Evolutionary conservation across 73 alveolate species (phyloP).

Genomic region (Loxodes magnus): DNA sequence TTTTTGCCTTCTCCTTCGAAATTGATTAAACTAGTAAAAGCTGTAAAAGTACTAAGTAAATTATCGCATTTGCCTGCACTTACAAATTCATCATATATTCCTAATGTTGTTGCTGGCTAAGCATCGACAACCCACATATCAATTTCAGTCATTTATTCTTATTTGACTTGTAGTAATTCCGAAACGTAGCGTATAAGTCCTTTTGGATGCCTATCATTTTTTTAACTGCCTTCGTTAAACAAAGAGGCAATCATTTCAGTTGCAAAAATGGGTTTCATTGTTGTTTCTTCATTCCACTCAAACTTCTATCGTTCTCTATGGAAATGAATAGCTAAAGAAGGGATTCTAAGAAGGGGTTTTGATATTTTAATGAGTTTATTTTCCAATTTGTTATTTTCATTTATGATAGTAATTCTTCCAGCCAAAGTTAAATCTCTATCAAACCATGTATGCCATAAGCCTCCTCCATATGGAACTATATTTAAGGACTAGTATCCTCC

Average conservation of each 20-base stretch:
- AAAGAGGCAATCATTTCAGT: conserved; percentile 51
- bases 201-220: conserved; percentile 23
- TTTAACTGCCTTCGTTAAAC: conserved; percentile 29
- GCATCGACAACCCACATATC: conserved; percentile 85
- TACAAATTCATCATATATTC: conserved; percentile 88
- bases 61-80: conserved; percentile 89
- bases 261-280: conserved; percentile 84
- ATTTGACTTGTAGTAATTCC: conserved; percentile 48
- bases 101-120: conserved; percentile 69
- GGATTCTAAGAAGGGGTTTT: conserved; percentile 84
- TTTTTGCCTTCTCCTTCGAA: conserved; percentile 57
- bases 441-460: conserved; percentile 98
- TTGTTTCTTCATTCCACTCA: conserved; percentile 82
- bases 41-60: conserved; percentile 73
- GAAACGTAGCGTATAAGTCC: conserved; percentile 58
- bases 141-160: conserved; percentile 73
- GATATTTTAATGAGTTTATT: conserved; percentile 65
- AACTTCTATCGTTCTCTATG: conserved; percentile 71
- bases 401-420: conserved; percentile 79
- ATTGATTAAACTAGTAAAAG: conserved; percentile 73
- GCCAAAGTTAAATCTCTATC: conserved; percentile 96
- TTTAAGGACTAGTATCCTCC: conserved; percentile 75
- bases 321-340: conserved; percentile 89
- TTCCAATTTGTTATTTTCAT: conserved; percentile 49
- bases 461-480: conserved; percentile 94